Evolutionary conservation across 1,284 basidiomycete species (phyloP).

Genomic region (Naganishia sp.): DNA sequence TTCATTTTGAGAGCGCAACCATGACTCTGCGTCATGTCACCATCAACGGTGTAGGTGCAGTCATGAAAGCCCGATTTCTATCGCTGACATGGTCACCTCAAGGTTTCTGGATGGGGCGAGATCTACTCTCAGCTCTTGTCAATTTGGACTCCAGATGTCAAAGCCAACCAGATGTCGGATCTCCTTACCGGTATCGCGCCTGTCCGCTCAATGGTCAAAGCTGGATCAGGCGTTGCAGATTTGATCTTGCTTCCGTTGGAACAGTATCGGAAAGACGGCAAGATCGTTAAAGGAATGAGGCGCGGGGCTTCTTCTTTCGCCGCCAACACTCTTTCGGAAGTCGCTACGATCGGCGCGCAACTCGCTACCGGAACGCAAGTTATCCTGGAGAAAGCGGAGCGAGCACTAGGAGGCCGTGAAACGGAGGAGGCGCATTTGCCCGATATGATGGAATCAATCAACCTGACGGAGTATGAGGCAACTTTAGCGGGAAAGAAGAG

Average conservation of each 20-base stretch:
- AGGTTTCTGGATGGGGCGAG: slow-evolving; percentile 86
- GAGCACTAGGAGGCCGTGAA: slow-evolving; percentile 70
- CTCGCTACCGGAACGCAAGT: slow-evolving; percentile 97
- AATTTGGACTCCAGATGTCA: slow-evolving; percentile 98
- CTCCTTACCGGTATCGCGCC: slow-evolving; percentile 96
- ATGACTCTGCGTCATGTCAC: slow-evolving; percentile 95
- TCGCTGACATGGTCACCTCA: slow-evolving; percentile 11
- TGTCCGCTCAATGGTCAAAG: slow-evolving; percentile 91
- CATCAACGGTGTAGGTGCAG: slow-evolving; percentile 72
- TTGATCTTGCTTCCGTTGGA: slow-evolving; percentile 92
- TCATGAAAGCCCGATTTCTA: background rate
- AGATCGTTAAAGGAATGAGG: slow-evolving; percentile 90
- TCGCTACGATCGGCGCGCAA: slow-evolving; percentile 89
- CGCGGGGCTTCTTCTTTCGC: slow-evolving; percentile 90
- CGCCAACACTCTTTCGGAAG: slow-evolving; percentile 89
- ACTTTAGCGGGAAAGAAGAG: slow-evolving; percentile 64
- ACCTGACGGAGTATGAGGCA: slow-evolving; percentile 65
- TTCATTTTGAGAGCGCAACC: slow-evolving; percentile 98
- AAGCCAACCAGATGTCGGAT: slow-evolving; percentile 94
- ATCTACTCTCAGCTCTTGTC: slow-evolving; percentile 91
- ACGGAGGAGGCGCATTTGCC: slow-evolving; percentile 31
- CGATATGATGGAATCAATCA: slow-evolving; percentile 40
- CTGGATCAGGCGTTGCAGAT: slow-evolving; percentile 93
- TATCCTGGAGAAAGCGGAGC: slow-evolving; percentile 91
- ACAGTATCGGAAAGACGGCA: slow-evolving; percentile 94